A percentile compares a stretch with the other conserved stretches of the same genome.
Conservation (phyloP, 2,329 filamentous ascomycete genomes). For the Thelonectria blattea region DNA sequence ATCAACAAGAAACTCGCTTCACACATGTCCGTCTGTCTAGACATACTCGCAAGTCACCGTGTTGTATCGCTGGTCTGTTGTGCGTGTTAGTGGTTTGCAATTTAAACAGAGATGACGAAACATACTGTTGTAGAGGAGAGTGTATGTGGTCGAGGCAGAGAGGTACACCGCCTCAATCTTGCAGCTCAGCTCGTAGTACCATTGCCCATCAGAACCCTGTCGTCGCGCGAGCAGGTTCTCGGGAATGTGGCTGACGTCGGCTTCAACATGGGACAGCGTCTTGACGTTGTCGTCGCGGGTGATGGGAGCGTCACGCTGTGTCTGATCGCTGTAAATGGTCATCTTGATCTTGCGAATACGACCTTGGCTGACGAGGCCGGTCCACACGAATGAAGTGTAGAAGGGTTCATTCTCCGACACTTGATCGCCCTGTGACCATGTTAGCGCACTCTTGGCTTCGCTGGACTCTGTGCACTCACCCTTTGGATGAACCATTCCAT, state of each 20-base stretch:
- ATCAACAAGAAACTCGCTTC: background rate
- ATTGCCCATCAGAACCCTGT: slow-evolving; percentile 45
- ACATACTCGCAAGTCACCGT: slow-evolving; percentile 52
- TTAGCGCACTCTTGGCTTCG: background rate
- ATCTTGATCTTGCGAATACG: slow-evolving; percentile 44
- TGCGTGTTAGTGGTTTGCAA: slow-evolving; percentile 23
- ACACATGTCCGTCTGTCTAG: slow-evolving; percentile 25
- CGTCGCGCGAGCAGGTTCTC: slow-evolving; percentile 43
- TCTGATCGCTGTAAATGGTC: slow-evolving; percentile 45
- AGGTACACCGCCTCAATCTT: slow-evolving; percentile 51
- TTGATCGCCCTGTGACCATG: slow-evolving; percentile 40
- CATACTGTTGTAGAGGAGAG: slow-evolving; percentile 51
- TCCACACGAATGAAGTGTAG: slow-evolving; percentile 41
- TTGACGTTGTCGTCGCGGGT: slow-evolving; percentile 45
- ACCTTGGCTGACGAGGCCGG: slow-evolving; percentile 41
- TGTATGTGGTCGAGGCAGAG: slow-evolving; percentile 51
- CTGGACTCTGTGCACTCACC: slow-evolving; percentile 31
- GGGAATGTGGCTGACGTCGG: slow-evolving; percentile 50
- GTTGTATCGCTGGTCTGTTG: slow-evolving; percentile 46
- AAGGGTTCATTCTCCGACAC: slow-evolving; percentile 50
- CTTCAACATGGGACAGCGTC: slow-evolving; percentile 46
- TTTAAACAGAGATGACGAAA: background rate
- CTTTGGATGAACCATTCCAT: slow-evolving; percentile 54
- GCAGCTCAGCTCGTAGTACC: slow-evolving; percentile 49
- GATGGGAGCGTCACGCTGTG: slow-evolving; percentile 43